These are phyloP conservation scores for Hibiscus tridactylites DNA, from an alignment of 345 rosid genomes.

Conservation along the genomic window DNA sequence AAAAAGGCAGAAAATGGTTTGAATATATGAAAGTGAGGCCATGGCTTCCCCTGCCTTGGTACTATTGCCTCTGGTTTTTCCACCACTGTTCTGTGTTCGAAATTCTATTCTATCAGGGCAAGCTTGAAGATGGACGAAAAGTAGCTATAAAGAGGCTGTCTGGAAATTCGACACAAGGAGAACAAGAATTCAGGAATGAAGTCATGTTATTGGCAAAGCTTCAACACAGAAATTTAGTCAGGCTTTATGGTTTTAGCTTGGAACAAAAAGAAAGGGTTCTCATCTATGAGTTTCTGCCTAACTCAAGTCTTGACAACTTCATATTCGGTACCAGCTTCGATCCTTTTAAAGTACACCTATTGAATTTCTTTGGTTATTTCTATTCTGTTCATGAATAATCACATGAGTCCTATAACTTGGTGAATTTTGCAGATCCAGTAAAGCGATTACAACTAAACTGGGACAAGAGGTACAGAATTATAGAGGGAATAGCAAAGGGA, in stretches of 20 bases:
- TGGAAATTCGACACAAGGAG: constrained; percentile 4
- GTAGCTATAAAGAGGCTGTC: constrained; percentile 10
- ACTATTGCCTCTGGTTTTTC: background rate
- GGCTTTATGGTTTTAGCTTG: constrained; percentile 13
- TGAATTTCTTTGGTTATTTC: background rate
- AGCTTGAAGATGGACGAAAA: constrained; percentile 1
- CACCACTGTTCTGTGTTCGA: background rate
- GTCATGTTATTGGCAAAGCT: constrained; percentile 8
- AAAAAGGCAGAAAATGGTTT: background rate
- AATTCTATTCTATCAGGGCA: constrained; percentile 1
- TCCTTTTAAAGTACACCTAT: background rate
- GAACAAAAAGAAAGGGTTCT: background rate
- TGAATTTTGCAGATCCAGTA: background rate
- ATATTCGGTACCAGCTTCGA: background rate
- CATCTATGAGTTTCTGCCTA: constrained; percentile 11
- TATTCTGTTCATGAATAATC: too few species aligned
- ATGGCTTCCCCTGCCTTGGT: background rate
- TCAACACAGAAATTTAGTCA: constrained; percentile 13
- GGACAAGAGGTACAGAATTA: background rate
- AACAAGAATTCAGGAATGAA: constrained; percentile 10
- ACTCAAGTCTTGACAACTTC: constrained; percentile 10
- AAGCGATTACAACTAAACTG: background rate
- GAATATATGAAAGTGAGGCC: background rate
- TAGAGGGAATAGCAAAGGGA: background rate
- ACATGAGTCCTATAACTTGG: background rate